These are phyloP conservation scores for Friedmanniomyces endolithicus DNA, from an alignment of 495 filamentous ascomycete species.

Conservation along the genomic window DNA sequence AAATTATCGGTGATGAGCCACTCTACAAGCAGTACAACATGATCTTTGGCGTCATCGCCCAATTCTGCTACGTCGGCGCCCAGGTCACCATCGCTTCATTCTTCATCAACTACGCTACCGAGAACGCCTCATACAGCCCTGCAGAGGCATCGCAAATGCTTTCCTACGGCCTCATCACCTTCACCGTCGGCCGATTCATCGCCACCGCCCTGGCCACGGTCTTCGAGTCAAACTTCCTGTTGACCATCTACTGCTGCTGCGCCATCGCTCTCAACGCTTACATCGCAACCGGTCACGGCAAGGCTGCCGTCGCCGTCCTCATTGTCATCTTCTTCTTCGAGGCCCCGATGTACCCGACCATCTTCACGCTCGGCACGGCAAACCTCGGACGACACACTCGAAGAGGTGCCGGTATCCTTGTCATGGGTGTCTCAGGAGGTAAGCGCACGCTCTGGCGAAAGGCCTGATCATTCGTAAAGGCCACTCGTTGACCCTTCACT, in stretches of 20 bases:
- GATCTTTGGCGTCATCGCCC: conserved; percentile 50
- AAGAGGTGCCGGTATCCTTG: conserved; percentile 44
- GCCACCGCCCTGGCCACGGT: conserved; percentile 12
- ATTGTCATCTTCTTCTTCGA: conserved; percentile 50
- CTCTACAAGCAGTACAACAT: conserved; percentile 31
- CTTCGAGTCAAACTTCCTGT: conserved; percentile 18
- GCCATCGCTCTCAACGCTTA: conserved; percentile 34
- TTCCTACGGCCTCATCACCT: conserved; percentile 44
- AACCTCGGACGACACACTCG: conserved; percentile 50
- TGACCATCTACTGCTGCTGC: conserved; percentile 17
- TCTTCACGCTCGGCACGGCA: conserved; percentile 48
- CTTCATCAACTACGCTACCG: conserved; percentile 47
- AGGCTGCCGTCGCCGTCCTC: conserved; percentile 43
- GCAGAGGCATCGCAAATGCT: conserved; percentile 40
- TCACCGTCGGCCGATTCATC: conserved; percentile 43
- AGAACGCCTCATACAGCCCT: conserved; percentile 31
- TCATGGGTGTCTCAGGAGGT: conserved; percentile 44
- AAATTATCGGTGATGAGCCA: conserved; percentile 16
- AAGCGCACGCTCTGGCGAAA: neutral
- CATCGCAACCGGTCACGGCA: conserved; percentile 21
- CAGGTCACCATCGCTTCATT: conserved; percentile 56
- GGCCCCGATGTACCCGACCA: conserved; percentile 50
- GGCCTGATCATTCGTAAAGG: neutral
- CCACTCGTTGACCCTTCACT: neutral
- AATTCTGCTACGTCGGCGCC: conserved; percentile 63